phyloP scores from a whole-genome alignment of 768 basidiomycete species.

The Holtermannia corniformis region DNA sequence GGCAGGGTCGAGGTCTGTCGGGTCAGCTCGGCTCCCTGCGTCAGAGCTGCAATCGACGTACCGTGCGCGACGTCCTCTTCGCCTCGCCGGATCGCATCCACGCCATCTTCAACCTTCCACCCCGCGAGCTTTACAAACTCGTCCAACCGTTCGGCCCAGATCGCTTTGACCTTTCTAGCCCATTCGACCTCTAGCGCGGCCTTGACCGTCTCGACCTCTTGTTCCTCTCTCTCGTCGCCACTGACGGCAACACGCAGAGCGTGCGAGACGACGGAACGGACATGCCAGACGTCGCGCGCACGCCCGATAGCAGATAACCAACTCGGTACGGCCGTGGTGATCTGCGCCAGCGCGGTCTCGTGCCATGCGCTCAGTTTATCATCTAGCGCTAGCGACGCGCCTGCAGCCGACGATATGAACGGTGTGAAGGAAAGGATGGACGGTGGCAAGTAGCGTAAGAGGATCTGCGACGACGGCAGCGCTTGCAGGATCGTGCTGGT shows the following conservation, averaged over 20 bases:
- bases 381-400: constrained; percentile 40
- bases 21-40: neutral
- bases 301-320: constrained; percentile 19
- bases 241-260: constrained; percentile 6
- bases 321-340: constrained; percentile 15
- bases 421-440: constrained; percentile 70
- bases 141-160: constrained; percentile 19
- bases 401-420: constrained; percentile 63
- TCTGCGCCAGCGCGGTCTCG: constrained; percentile 5
- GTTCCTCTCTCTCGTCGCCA: constrained; percentile 7
- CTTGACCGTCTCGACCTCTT: constrained; percentile 2
- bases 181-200: constrained; percentile 22
- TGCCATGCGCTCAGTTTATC: constrained; percentile 17
- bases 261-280: constrained; percentile 3
- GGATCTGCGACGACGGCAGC: constrained; percentile 74
- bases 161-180: constrained; percentile 13
- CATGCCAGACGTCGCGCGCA: constrained; percentile 23
- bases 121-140: constrained; percentile 10
- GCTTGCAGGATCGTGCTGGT: constrained; percentile 53
- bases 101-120: constrained; percentile 3
- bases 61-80: constrained; percentile 5
- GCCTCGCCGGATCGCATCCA: constrained; percentile 3
- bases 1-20: constrained; percentile 10
- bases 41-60: neutral
- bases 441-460: constrained; percentile 59